Percentiles rank a stretch among this genome's conserved stretches.
Evolutionary conservation across 306 rosid genomes (phyloP).

Genomic region (Prunus mongolica): DNA sequence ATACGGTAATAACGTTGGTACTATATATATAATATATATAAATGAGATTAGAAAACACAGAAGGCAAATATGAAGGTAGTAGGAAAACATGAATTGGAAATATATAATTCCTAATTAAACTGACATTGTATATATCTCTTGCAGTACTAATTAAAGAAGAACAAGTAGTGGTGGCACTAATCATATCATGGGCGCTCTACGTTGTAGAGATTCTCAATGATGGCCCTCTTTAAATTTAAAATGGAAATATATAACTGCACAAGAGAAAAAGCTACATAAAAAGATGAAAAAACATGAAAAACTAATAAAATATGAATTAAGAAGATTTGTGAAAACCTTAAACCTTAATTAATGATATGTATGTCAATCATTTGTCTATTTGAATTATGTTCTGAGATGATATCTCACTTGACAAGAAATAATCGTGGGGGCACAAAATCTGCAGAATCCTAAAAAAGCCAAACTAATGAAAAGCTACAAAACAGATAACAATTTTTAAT

Average conservation of each 20-base stretch:
- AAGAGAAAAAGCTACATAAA: constrained; percentile 24
- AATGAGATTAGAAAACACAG: constrained; percentile 2
- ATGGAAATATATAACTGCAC: constrained; percentile 1
- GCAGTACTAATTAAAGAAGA: constrained; percentile 7
- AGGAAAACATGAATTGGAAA: constrained; percentile 19
- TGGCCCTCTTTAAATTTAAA: constrained; percentile 20
- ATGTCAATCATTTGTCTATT: constrained; percentile 35
- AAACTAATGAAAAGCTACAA: constrained; percentile 30
- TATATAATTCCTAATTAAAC: constrained; percentile 17
- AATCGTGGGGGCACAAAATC: constrained; percentile 39
- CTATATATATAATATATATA: too few relatives aligned
- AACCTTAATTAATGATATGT: constrained; percentile 28
- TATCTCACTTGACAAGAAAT: constrained; percentile 34
- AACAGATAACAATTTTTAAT: constrained; percentile 14
- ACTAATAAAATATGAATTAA: constrained; percentile 20
- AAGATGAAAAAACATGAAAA: constrained; percentile 24
- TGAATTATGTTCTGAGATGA: constrained; percentile 10
- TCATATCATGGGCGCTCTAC: not conserved
- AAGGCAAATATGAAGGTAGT: constrained; percentile 48
- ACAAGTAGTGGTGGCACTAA: constrained; percentile 25
- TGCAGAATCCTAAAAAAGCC: constrained; percentile 41
- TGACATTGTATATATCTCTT: constrained; percentile 20
- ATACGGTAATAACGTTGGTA: accelerated
- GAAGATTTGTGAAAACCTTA: constrained; percentile 34
- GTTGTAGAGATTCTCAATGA: constrained; percentile 43